Base-by-base conservation (phyloP, 1,284 basidiomycete genomes). In the Ganoderma lucidum region DNA sequence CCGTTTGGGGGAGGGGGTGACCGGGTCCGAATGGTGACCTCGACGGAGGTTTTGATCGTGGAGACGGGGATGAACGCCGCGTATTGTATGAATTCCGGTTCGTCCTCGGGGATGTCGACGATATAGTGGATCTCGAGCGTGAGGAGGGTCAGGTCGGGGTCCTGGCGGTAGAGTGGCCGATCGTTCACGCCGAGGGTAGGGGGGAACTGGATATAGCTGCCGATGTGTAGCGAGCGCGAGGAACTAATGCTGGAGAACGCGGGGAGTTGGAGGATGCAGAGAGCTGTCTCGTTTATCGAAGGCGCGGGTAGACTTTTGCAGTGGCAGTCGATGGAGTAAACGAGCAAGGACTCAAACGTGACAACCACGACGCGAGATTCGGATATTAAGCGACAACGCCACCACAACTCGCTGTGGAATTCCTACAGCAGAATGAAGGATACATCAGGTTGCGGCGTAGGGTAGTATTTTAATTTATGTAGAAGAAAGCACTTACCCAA, bases 351-450 rank as follows among this genome's bases (percentile, higher is more conserved):
- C 19, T 48, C n/a, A 9, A 23, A 48, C 19, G 45, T 48, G 45
- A 48, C 45, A n/a, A 48, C n/a, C 45, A 48, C 45, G 45, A 23
- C 19, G n/a, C 23, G 45, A n/a, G 45, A 48, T n/a, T 48, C 6
- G n/a, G 45, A 48, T 48, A 48, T 9, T 3, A 48, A n/a, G 45
- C n/a, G 19, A 9, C 45, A 48, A n/a, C 45, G n/a, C 19, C n/a
- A n/a, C 45, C 19, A 48, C 6, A 9, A 9, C 6, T 48, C 8
- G 19, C 15, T 3, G 45, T 48, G 6, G 45, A 8, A 48, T n/a
- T 48, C 45, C 45, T 48, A 6, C 9, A 2, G 45, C 23, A 48
- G 10, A 66, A 23, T 23, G 23, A 23, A 77, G 42, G 42, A 14
- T 3, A 44, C 6, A 44, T 19, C 6, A 9, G 9, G 37, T 4